Conservation (phyloP, 2,329 filamentous ascomycete species). For the Claviceps spartinae region DNA sequence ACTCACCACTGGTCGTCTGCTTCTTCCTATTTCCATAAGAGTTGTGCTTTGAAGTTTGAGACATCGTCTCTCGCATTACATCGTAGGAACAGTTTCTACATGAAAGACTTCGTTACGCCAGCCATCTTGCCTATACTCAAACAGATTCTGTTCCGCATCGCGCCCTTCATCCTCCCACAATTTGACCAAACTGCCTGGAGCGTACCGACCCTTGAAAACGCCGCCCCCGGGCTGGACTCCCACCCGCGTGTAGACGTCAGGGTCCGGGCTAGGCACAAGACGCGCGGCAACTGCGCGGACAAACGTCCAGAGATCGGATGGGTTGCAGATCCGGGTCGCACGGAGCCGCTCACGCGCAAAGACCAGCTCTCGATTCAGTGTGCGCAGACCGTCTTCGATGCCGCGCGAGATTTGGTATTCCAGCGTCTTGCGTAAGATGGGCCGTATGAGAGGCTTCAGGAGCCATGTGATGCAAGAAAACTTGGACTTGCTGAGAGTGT, state of each 20-base stretch:
- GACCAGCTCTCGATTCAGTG: conserved; percentile 71
- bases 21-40: background rate
- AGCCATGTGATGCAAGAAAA: conserved; percentile 71
- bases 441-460: conserved; percentile 70
- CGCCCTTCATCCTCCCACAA: conserved; percentile 75
- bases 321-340: conserved; percentile 69
- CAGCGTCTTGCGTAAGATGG: conserved; percentile 64
- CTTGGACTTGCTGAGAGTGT: conserved; percentile 59
- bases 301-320: conserved; percentile 69
- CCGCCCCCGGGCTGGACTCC: conserved; percentile 47
- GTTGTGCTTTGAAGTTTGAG: background rate
- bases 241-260: conserved; percentile 61
- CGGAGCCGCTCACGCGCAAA: conserved; percentile 78
- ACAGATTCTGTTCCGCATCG: conserved; percentile 56
- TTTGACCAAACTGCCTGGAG: conserved; percentile 78
- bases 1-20: too few relatives aligned
- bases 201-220: conserved; percentile 72
- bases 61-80: background rate
- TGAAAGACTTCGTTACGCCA: conserved; percentile 84
- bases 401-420: conserved; percentile 64
- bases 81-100: conserved; percentile 22
- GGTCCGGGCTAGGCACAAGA: conserved; percentile 56
- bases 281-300: conserved; percentile 68
- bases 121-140: conserved; percentile 56
- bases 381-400: conserved; percentile 56